phyloP scores from a whole-genome alignment of 2,329 filamentous ascomycete species.

The Akanthomyces lecanii region DNA sequence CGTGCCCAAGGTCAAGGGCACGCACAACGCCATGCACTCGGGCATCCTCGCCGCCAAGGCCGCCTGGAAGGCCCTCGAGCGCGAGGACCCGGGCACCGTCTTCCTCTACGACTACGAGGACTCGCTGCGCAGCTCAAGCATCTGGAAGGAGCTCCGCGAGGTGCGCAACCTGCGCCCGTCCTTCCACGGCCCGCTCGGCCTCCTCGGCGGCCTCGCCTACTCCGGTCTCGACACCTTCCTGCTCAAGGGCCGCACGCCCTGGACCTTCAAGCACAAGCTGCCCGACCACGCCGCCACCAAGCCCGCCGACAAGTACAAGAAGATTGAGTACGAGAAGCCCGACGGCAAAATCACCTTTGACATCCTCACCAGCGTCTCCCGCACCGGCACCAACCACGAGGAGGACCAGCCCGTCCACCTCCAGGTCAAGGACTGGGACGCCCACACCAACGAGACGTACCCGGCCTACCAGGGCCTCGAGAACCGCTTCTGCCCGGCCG shows the following conservation, averaged over 20 bases:
- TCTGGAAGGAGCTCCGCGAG: conserved; percentile 92
- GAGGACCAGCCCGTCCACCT: conserved; percentile 97
- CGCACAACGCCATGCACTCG: conserved; percentile 95
- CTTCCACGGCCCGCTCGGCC: conserved; percentile 80
- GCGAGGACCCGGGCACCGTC: conserved; percentile 59
- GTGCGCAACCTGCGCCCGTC: conserved; percentile 97
- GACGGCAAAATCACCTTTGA: conserved; percentile 95
- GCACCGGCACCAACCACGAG: conserved; percentile 96
- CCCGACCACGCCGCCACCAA: conserved; percentile 77
- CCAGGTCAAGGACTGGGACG: conserved; percentile 92
- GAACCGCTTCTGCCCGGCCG: conserved; percentile 94
- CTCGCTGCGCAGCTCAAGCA: conserved; percentile 73
- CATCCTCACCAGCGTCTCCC: conserved; percentile 89
- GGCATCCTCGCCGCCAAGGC: conserved; percentile 96
- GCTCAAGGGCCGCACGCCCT: conserved; percentile 79
- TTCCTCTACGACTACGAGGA: conserved; percentile 97
- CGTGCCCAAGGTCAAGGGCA: conserved; percentile 97
- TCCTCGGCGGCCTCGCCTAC: conserved; percentile 88
- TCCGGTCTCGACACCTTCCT: conserved; percentile 89
- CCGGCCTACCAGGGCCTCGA: conserved; percentile 88
- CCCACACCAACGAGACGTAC: conserved; percentile 77
- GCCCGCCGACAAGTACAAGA: conserved; percentile 70
- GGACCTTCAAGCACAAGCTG: conserved; percentile 83
- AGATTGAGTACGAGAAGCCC: conserved; percentile 96
- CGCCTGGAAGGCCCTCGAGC: conserved; percentile 69